Conservation (phyloP, 345 rosid genomes). For the Brassica juncea region DNA sequence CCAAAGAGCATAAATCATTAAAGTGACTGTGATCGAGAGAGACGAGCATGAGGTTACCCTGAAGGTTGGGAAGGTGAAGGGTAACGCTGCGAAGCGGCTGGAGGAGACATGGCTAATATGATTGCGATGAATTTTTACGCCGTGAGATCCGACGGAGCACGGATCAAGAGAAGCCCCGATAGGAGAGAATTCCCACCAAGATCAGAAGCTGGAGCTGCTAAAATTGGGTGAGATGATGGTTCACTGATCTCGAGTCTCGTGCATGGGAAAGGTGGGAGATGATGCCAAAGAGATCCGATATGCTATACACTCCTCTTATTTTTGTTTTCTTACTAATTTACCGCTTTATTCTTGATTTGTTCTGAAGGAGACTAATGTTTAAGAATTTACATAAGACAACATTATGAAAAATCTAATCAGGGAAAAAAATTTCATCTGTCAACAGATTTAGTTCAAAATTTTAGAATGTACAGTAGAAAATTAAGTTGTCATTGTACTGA, state of each 20-base stretch:
- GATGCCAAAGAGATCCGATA: constrained; percentile 27
- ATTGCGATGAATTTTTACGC: not conserved
- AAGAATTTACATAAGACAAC: no score
- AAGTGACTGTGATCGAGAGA: not conserved
- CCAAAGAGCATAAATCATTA: not conserved
- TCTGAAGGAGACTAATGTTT: no score
- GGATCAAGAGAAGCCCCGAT: constrained; percentile 25
- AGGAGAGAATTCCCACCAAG: constrained; percentile 10
- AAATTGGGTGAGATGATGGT: constrained; percentile 31
- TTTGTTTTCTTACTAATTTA: constrained; percentile 8
- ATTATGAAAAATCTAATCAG: no score
- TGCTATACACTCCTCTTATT: constrained; percentile 6
- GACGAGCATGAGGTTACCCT: constrained; percentile 54
- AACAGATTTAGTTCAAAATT: no score
- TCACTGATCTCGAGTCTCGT: constrained; percentile 33
- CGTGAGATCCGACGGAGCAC: constrained; percentile 35
- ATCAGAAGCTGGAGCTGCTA: constrained; percentile 25
- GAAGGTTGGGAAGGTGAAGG: constrained; percentile 95
- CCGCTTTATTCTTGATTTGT: not conserved
- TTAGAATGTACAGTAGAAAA: no score
- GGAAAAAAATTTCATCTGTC: no score
- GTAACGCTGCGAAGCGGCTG: constrained; percentile 68
- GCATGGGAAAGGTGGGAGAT: constrained; percentile 25
- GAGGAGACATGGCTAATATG: constrained; percentile 73
- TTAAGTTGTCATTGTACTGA: no score